Conservation (phyloP, 2,329 filamentous ascomycete species). For the Cryphonectria carpinicola region DNA sequence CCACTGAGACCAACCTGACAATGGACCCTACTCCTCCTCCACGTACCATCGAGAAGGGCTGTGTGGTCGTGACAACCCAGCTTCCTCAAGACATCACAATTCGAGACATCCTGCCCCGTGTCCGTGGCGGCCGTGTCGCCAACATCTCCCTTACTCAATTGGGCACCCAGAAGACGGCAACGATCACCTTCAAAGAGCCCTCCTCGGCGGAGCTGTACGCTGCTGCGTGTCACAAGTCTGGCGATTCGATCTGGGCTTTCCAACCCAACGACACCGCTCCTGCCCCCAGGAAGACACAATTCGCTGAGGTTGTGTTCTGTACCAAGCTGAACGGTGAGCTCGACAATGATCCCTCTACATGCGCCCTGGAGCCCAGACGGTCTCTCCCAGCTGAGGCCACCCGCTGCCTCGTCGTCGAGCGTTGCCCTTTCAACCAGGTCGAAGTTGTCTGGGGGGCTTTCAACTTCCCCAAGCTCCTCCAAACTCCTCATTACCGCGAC, state of each 20-base stretch:
- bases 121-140: slow-evolving; percentile 13
- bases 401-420: slow-evolving; percentile 11
- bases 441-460: slow-evolving; percentile 6
- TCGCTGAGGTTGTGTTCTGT: neutral
- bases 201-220: neutral
- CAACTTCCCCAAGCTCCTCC: neutral
- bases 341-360: neutral
- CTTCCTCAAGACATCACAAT: neutral
- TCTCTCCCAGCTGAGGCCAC: neutral
- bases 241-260: neutral
- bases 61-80: neutral
- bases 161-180: neutral
- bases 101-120: slow-evolving; percentile 14
- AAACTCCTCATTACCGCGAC: slow-evolving; percentile 7
- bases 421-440: neutral
- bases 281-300: neutral
- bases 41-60: neutral
- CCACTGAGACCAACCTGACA: neutral
- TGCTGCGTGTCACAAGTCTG: neutral
- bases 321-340: neutral
- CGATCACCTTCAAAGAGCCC: slow-evolving; percentile 20
- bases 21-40: neutral
- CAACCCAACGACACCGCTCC: neutral
- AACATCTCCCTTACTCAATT: neutral
- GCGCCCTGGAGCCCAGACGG: neutral